Conservation (phyloP, 2,329 filamentous ascomycete species). For the Graphiopsis chlorocephala region DNA sequence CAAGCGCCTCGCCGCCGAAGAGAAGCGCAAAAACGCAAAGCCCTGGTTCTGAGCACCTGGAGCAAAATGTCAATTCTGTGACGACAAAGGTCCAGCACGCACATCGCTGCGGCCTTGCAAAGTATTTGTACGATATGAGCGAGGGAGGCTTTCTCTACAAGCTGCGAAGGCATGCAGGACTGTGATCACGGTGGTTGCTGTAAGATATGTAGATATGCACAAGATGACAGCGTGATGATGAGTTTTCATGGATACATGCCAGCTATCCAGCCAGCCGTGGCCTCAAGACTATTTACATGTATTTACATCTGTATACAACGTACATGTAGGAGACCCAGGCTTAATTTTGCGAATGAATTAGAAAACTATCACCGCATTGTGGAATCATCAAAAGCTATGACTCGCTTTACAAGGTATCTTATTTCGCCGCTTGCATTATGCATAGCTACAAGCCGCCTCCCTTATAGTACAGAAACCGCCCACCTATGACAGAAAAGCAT, state of each 20-base stretch:
- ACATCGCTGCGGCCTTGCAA: not conserved
- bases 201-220: not conserved
- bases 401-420: not conserved
- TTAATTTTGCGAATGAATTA: too few species aligned
- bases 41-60: constrained; percentile 28
- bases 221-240: not conserved
- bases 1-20: constrained; percentile 30
- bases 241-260: not conserved
- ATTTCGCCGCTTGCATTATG: not conserved
- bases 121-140: not conserved
- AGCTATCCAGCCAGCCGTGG: not conserved
- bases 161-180: not conserved
- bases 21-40: constrained; percentile 32
- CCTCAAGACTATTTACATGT: not conserved
- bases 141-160: not conserved
- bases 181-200: not conserved
- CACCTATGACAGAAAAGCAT: not conserved
- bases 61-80: not conserved
- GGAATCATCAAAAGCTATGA: not conserved
- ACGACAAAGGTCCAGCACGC: too few species aligned
- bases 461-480: not conserved
- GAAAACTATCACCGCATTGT: not conserved
- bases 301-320: too few species aligned
- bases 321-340: too few species aligned
- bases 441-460: not conserved